Base-by-base conservation (phyloP, 2,329 filamentous ascomycete species). In the Penicillium paneum region DNA sequence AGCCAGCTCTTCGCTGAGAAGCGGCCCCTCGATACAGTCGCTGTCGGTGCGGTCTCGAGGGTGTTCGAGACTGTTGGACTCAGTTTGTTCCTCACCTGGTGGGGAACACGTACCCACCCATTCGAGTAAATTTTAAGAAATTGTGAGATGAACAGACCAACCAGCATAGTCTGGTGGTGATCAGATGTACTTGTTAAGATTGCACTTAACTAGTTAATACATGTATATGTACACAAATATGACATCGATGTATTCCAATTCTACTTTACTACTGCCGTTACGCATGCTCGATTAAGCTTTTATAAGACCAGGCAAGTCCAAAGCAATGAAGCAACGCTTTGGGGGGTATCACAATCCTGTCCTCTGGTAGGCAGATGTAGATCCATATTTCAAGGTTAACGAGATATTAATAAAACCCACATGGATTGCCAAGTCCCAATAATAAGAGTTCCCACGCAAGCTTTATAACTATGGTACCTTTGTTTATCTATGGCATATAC, bases 21-120 rank as follows among this genome's bases (percentile, higher is more conserved):
- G 83, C 88, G 92, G 57, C 90, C 93, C 49, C 77, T 94, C 55
- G 93, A 97, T 77, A 93, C 90, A 59, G 85, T 97, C 64, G 91
- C 90, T 65, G 88, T 97, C 63, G 89, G 89, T 71, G 84, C 89
- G 59, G 78, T 94, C 47, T 88, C 90, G 70, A 92, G 94, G 78
- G 79, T 94, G 66, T 84, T 96, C 66, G 94, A 97, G 84, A 97
- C 94, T 3, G 84, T 97, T 56, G 94, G 93, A 61, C 84, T 97
- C 55, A 91, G 89, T 60, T 74, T 96, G 69, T 91, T 97, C 84
- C 82, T 97, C 67, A 96, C 91, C 72, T 97, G 90, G 89, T 97
- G 93, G 93, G 93, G 93, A 70, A 97, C 93, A 70, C 88, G 89
- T 72, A 94, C 91, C 78, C 93, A 91, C 81, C 91, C 91, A 57